Base-by-base conservation (phyloP, 345 rosid genomes). In the Rhizophora apiculata region DNA sequence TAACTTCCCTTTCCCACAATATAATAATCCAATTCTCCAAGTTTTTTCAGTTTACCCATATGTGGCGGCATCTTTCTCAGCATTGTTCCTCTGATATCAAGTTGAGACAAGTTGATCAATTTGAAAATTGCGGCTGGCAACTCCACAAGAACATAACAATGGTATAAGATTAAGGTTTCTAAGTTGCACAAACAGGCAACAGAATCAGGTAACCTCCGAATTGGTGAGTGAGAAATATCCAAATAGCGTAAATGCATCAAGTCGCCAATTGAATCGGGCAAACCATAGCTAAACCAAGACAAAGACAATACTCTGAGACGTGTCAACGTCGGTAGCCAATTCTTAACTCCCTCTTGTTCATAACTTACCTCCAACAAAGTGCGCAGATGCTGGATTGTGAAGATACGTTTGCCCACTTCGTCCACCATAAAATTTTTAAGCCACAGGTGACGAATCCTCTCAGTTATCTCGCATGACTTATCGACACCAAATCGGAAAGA, bases 1-100 rank as follows among this genome's bases (percentile, higher is more conserved):
- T 59, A 32, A 13, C 57, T 46, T 9, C 32, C 8, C 36, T 34
- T 34, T 52, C 67, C 61, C 24, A 52, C 37, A 11, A 52, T 1
- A 60, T 49, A 70, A 49, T 52, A 24, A 5, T 49, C 9, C 39
- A 70, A 11, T 1, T 19, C 62, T 8, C 20, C 60, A 7, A 70
- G 73, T 22, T 62, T 60, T 20, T 6, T 53, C 7, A 70, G 55
- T 52, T 61, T 53, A 24, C 52, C 61, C 73, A 70, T 51, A 6
- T 60, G 15, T 1, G 60, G 24, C 0, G 67, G 73, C 73, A 70
- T 70, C n/a, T 8, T 2, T n/a, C 3, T 3, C 22, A 34, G 10
- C 8, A 4, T 2, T 11, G 62, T 70, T 15, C 19, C 0, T 3
- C n/a, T 20, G 19, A 70, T 59, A 24, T 19, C 20, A 2, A 70